phyloP scores from a whole-genome alignment of 345 rosid genomes.

The Gossypium thurberi region DNA sequence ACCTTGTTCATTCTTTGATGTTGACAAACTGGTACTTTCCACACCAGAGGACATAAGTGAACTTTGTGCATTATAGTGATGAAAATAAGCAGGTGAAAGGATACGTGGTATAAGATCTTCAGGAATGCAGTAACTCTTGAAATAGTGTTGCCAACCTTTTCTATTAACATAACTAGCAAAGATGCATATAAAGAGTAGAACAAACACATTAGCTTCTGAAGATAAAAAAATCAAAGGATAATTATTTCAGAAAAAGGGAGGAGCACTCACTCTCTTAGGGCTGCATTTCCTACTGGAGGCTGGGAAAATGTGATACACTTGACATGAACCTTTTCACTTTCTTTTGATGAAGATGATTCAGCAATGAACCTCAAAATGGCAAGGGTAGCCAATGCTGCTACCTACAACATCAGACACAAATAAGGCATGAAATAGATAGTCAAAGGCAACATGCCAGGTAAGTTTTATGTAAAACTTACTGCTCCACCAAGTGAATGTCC shows the following conservation, averaged over 20 bases:
- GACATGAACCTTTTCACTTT: conserved; percentile 59
- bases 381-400: conserved; percentile 93
- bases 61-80: conserved; percentile 78
- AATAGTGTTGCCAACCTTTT: conserved; percentile 91
- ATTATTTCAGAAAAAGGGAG: conserved; percentile 5
- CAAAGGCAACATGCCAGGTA: background rate
- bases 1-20: conserved; percentile 29
- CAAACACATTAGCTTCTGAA: conserved; percentile 6
- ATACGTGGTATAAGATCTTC: conserved; percentile 96
- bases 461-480: conserved; percentile 40
- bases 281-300: conserved; percentile 96
- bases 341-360: conserved; percentile 71
- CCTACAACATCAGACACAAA: conserved; percentile 34
- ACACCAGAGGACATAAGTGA: conserved; percentile 36
- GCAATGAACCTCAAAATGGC: conserved; percentile 91
- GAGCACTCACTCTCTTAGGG: conserved; percentile 76
- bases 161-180: conserved; percentile 66
- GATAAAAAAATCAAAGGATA: conserved; percentile 2
- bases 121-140: conserved; percentile 94
- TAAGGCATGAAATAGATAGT: background rate
- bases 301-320: conserved; percentile 95
- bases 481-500: conserved; percentile 99
- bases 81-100: conserved; percentile 93
- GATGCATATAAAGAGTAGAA: background rate
- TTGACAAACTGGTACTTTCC: conserved; percentile 20